Evolutionary conservation across 192 early-diverging fungal species (phyloP).

Genomic region (Spizellomyces sp.): DNA sequence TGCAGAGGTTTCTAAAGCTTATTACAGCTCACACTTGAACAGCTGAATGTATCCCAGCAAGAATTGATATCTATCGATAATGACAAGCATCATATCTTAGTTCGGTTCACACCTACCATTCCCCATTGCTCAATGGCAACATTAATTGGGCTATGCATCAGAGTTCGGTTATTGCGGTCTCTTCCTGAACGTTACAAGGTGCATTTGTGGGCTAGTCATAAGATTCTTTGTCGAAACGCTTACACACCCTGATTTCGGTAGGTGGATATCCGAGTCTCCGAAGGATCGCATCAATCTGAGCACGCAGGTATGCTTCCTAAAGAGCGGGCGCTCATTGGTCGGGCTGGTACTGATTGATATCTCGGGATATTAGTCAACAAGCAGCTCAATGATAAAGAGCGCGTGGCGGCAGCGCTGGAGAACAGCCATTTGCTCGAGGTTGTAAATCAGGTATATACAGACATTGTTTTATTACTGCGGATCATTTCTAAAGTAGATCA

Average conservation of each 20-base stretch:
- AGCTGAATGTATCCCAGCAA: conserved; percentile 90
- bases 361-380: conserved; percentile 75
- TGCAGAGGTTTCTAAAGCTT: background rate
- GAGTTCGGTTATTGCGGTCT: conserved; percentile 84
- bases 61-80: conserved; percentile 84
- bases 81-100: conserved; percentile 62
- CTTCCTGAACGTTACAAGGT: conserved; percentile 91
- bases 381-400: conserved; percentile 98
- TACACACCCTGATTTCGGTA: conserved; percentile 8
- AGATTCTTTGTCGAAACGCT: background rate
- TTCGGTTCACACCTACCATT: conserved; percentile 96
- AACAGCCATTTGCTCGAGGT: conserved; percentile 93
- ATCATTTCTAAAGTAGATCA: conserved; percentile 18
- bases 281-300: conserved; percentile 97
- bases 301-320: conserved; percentile 48
- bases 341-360: background rate
- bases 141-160: conserved; percentile 95
- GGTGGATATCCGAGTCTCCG: conserved; percentile 86
- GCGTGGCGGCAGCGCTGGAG: conserved; percentile 96
- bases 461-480: conserved; percentile 8
- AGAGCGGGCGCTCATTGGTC: background rate
- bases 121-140: conserved; percentile 99
- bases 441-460: conserved; percentile 74
- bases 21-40: conserved; percentile 86
- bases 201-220: conserved; percentile 2